Evolutionary conservation across 108 stramenopile species (phyloP).

Genomic region (Nitzschia putrida): DNA sequence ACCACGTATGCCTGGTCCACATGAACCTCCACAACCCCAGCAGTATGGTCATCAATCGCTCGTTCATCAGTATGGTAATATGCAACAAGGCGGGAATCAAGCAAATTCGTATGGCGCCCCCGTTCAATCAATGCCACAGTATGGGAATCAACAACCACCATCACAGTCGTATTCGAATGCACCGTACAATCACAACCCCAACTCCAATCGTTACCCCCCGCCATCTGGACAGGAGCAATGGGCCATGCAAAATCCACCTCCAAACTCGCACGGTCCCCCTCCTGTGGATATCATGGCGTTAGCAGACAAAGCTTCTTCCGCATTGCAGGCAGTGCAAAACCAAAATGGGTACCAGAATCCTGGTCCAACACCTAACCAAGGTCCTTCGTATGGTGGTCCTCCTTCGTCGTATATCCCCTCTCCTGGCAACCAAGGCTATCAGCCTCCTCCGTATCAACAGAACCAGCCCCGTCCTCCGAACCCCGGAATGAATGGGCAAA

Average conservation of each 20-base stretch:
- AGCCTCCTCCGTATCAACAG: constrained; percentile 11
- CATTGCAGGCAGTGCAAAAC: constrained; percentile 48
- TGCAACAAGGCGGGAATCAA: constrained; percentile 3
- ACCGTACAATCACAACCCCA: neutral
- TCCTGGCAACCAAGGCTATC: neutral
- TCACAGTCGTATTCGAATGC: constrained; percentile 30
- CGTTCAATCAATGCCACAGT: constrained; percentile 7
- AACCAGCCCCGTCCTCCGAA: constrained; percentile 16
- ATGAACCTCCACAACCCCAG: constrained; percentile 3
- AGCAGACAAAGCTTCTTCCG: constrained; percentile 79
- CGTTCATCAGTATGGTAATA: constrained; percentile 20
- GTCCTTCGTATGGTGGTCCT: neutral
- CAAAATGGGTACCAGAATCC: constrained; percentile 25
- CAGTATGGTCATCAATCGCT: constrained; percentile 33
- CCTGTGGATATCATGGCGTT: constrained; percentile 72
- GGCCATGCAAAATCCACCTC: constrained; percentile 12
- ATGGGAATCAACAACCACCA: constrained; percentile 23
- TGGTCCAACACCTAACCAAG: constrained; percentile 16
- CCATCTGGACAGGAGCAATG: constrained; percentile 2
- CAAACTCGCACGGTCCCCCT: constrained; percentile 23
- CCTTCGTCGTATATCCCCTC: constrained; percentile 1
- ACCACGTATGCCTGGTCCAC: neutral
- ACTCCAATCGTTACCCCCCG: constrained; percentile 9
- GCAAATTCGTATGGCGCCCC: constrained; percentile 26
- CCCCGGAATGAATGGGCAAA: neutral